These are phyloP conservation scores for Leccinellum rugosiceps DNA, from an alignment of 768 basidiomycete genomes.

Conservation along the genomic window DNA sequence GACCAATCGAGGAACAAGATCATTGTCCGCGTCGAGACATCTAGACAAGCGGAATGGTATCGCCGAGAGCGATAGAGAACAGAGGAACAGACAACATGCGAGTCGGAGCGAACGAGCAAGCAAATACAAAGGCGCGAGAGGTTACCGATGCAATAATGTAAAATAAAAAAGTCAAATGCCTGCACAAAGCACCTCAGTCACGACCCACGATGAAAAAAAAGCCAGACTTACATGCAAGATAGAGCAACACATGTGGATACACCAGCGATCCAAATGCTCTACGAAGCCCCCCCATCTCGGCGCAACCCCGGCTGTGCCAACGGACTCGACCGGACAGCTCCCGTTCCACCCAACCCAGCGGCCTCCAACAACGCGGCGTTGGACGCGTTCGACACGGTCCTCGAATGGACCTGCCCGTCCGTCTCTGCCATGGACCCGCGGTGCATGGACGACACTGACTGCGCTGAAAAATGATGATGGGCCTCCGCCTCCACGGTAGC, in stretches of 20 bases:
- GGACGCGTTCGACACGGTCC: conserved; percentile 20
- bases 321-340: conserved; percentile 19
- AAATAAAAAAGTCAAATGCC: background rate
- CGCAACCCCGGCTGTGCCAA: conserved; percentile 11
- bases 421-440: conserved; percentile 8
- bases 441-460: conserved; percentile 24
- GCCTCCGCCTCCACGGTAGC: background rate
- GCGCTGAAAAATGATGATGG: conserved; percentile 19
- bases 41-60: background rate
- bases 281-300: background rate
- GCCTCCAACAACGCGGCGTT: conserved; percentile 22
- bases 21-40: background rate
- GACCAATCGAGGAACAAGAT: background rate
- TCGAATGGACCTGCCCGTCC: conserved; percentile 15
- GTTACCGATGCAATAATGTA: background rate
- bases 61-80: background rate
- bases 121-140: background rate
- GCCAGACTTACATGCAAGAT: conserved; percentile 1
- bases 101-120: background rate
- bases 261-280: background rate
- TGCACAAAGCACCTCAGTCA: background rate
- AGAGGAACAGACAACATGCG: background rate
- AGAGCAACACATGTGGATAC: background rate
- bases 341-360: conserved; percentile 14
- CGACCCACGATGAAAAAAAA: background rate